Evolutionary conservation across 495 filamentous ascomycete genomes (phyloP), one percentile per base, ranked within the genome.

Genomic region (Talaromyces trachyspermus): DNA sequence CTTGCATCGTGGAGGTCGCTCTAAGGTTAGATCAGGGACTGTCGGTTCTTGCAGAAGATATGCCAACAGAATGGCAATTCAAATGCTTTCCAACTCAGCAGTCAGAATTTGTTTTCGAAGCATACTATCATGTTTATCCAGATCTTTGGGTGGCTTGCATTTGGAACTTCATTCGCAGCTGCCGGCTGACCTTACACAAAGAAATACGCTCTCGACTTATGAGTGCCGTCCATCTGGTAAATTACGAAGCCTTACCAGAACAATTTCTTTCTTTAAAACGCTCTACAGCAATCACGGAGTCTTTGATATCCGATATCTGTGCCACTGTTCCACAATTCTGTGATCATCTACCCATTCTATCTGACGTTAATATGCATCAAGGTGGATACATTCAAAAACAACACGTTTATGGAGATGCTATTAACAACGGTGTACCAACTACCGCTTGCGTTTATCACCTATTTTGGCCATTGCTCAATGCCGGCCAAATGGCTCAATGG

Each of bases 81-180:
- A 14, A 44, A 19, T 10, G 24, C 5, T 19, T 44, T 12, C n/a
- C 25, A 20, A 15, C 27, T 14, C 6, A n/a, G 11, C 24, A 15
- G 11, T 18, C 25, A 9, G 25, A 32, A 12, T 7, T 20, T 17
- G 42, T 44, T 6, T 44, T 44, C 17, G 42, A 27, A n/a, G 19
- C 42, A 19, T 30, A 44, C 11, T 44, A 44, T 23, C 42, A 44
- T 19, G 26, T 32, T 26, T 44, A 44, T 29, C 26, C 42, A 1
- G 42, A 44, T 44, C 18, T 44, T 12, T 44, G 42, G 42, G 22
- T 44, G n/a, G 25, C 42, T 19, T 44, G 24, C 17, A 44, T 29
- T 9, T 44, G 42, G 42, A 44, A 44, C 27, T 29, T 29, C 22
- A 26, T 44, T 44, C 24, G 42, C 14, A 27, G 25, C 19, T 44